Conservation (phyloP, 106 monocot species). For the Dioscorea alata region DNA sequence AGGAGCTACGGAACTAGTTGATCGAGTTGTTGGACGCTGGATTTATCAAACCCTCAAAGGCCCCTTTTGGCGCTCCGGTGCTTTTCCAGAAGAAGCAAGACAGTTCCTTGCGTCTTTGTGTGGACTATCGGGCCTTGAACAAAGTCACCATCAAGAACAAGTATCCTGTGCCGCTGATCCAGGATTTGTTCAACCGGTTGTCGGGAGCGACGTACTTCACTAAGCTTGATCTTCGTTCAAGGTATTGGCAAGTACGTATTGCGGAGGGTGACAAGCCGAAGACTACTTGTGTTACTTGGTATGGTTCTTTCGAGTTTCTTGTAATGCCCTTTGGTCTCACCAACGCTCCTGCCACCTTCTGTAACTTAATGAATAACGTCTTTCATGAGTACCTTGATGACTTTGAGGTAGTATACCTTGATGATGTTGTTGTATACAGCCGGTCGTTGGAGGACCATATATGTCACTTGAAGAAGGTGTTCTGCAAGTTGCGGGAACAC, state of each 20-base stretch:
- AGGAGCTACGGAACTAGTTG: not conserved
- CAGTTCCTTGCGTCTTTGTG: not conserved
- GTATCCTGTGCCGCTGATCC: not conserved
- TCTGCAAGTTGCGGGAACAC: too few relatives aligned
- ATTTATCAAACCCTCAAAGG: not conserved
- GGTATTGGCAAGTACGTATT: slow-evolving; percentile 2
- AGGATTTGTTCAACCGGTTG: not conserved
- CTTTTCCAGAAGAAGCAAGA: not conserved
- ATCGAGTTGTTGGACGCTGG: not conserved
- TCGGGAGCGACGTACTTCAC: not conserved
- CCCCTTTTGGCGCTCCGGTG: not conserved
- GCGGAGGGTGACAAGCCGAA: not conserved
- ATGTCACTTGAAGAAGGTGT: too few relatives aligned
- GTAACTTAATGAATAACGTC: not conserved
- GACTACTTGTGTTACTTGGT: not conserved
- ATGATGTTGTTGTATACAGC: not conserved
- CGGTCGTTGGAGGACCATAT: not conserved
- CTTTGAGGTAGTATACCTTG: not conserved
- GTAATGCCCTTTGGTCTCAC: slow-evolving; percentile 3
- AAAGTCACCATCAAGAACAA: not conserved
- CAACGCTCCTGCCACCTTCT: not conserved
- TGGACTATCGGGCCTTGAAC: not conserved
- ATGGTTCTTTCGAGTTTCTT: not conserved
- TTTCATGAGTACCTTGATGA: not conserved
- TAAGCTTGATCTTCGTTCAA: not conserved